Base-by-base conservation (phyloP, 2,329 filamentous ascomycete species). In the Exophiala spinifera region DNA sequence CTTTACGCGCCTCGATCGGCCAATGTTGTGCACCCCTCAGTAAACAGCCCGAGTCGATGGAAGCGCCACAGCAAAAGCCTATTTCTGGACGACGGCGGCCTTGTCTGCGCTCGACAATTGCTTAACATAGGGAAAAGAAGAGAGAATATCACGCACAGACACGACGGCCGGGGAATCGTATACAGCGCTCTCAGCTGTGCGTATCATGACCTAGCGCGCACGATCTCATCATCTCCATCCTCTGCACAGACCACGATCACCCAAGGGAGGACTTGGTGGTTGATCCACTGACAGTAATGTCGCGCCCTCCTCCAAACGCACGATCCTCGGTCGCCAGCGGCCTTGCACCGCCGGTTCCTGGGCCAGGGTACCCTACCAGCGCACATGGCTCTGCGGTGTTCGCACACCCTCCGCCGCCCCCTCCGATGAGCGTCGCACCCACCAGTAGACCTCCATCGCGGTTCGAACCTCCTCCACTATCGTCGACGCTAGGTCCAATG, bases 381-480 rank as follows among this genome's bases (percentile, higher is more conserved):
- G 51, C 47, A 31, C 60, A 59, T 44, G 57, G 54, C 28, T 62
- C 58, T 25, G 50, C 31, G 17, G 43, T 59, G 17, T 53, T 54
- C 21, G 42, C 51, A 7, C 55, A 53, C 14, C 52, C 55, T 40
- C 56, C 51, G 19, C 57, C 57, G 8, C 21, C 46, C 39, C 56
- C 51, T 20, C 57, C 57, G 8, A 17, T 49, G 44, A 54, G 52
- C 20, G 45, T 34, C 4, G 60, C 52, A 11, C 36, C 36, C 7
- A 49, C 55, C 10, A 57, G 54, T 33, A 46, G 57, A 19, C 56
- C 59, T 28, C 58, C 50, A 11, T 59, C 55, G 21, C 61, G 62
- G n/a, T 25, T 57, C 19, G 62, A 64, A 39, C 62, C 62, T 13
- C 62, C 61, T 39, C 61, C 62, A 11, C 48, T 64, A 15, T 51